A percentile compares a stretch with the other conserved stretches of the same genome.
These are phyloP conservation scores for Piper longum DNA, from an alignment of 164 flowering plant genomes.

Conservation along the genomic window DNA sequence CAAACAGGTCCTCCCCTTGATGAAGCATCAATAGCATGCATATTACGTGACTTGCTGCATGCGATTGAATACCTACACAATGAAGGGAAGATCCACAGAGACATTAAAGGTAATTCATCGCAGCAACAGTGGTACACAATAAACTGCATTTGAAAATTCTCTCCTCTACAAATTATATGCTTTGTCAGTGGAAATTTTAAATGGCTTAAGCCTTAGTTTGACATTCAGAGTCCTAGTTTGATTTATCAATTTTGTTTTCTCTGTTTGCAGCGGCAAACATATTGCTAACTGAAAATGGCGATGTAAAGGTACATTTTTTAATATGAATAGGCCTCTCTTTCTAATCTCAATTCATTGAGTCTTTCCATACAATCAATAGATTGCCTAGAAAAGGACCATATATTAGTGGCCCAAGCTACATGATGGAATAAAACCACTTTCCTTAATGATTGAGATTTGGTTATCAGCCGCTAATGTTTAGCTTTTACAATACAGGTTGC, in stretches of 20 bases:
- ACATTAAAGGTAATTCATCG: slow-evolving; percentile 67
- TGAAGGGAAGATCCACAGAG: slow-evolving; percentile 98
- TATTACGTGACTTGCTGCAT: slow-evolving; percentile 87
- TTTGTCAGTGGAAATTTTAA: neutral
- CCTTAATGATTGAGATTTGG: too few species aligned
- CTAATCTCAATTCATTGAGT: too few species aligned
- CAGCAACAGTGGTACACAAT: neutral
- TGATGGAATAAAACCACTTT: too few species aligned
- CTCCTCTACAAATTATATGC: neutral
- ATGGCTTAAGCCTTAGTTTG: neutral
- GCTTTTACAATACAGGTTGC: slow-evolving; percentile 48
- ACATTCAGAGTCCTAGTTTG: neutral
- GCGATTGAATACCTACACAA: slow-evolving; percentile 91
- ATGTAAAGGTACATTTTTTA: slow-evolving; percentile 61
- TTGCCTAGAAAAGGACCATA: too few species aligned
- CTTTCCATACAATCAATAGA: too few species aligned
- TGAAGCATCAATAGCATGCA: slow-evolving; percentile 90
- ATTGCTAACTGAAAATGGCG: slow-evolving; percentile 86
- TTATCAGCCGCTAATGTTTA: neutral
- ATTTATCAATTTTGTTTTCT: neutral
- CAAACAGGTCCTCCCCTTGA: slow-evolving; percentile 88
- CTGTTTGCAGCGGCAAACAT: slow-evolving; percentile 91
- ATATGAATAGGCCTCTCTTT: too few species aligned
- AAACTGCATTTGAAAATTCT: neutral
- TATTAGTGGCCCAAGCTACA: too few species aligned